Base-by-base conservation (phyloP, 495 filamentous ascomycete genomes). In the Neurospora africana region DNA sequence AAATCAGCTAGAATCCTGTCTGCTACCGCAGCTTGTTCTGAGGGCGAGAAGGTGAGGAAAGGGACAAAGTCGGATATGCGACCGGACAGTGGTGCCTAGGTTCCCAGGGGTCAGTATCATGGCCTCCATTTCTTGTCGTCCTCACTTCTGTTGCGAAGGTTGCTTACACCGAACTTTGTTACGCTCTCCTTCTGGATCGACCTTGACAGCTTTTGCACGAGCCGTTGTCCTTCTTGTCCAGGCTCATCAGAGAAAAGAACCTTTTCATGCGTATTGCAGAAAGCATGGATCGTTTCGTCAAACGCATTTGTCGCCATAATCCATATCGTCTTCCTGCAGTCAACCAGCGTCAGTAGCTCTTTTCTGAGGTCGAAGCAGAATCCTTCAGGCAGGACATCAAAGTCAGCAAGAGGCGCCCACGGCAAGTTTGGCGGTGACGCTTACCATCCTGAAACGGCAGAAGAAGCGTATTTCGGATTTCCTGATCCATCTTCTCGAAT, bases 261-360 rank as follows among this genome's bases (percentile, higher is more conserved):
- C 4, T 73, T 72, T 30, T 68, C 68, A 19, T 83, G 71, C 5
- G 43, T 43, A 3, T 76, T 70, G 68, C 80, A 82, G 43, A 85
- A 84, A 2, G 75, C 70, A 4, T 76, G 76, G 35, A 88, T 86
- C 1, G 68, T 78, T 4, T 75, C 58, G 69, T 86, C 83, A 10
- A 84, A 76, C 3, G 81, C 80, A 73, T 87, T 88, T 2, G 86
- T 87, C 0, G 86, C 84, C 1, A 89, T 69, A 17, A 89, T 82
- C 88, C 87, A 89, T 11, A 89, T 84, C 0, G 83, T 86, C 33
- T 85, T 86, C 1, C 80, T 81, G 74, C 87, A 89, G 71, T 89
- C 81, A 15, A 89, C 44, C 40, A 13, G 33, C 9, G 21, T 35
- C 35, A 17, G 10, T n/a, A n/a, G 7, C n/a, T 37, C 33, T 15